Percentiles rank a stretch among this genome's conserved stretches.
These are phyloP conservation scores for Groenewaldozyma auringiensis DNA, from an alignment of 1,139 yeast genomes.

Conservation along the genomic window DNA sequence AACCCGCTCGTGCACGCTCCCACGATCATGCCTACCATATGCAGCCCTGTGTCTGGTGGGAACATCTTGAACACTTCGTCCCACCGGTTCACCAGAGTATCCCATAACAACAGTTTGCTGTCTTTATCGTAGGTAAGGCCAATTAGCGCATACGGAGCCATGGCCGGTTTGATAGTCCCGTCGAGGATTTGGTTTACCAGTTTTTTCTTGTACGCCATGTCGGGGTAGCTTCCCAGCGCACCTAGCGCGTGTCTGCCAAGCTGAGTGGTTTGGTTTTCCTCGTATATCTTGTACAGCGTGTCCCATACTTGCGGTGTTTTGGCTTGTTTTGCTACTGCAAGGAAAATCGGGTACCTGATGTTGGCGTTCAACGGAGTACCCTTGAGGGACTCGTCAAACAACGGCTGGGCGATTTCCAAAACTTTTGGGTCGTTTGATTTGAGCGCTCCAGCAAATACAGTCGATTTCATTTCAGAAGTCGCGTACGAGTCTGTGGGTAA, in stretches of 20 bases:
- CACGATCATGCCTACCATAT: conserved; percentile 59
- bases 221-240: conserved; percentile 53
- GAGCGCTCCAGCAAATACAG: conserved; percentile 48
- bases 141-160: conserved; percentile 45
- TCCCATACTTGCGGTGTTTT: conserved; percentile 57
- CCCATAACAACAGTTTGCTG: conserved; percentile 36
- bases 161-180: conserved; percentile 57
- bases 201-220: conserved; percentile 32
- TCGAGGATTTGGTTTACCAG: conserved; percentile 38
- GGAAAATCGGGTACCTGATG: conserved; percentile 62
- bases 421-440: conserved; percentile 43
- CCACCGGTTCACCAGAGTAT: conserved; percentile 76
- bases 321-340: conserved; percentile 47
- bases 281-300: conserved; percentile 38
- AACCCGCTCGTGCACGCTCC: conserved; percentile 55
- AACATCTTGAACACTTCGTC: conserved; percentile 51
- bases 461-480: conserved; percentile 44
- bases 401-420: conserved; percentile 36
- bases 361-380: conserved; percentile 66
- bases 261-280: conserved; percentile 54
- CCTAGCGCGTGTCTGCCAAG: conserved; percentile 57
- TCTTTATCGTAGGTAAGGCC: conserved; percentile 5
- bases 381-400: conserved; percentile 33
- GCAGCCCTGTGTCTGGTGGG: conserved; percentile 72
- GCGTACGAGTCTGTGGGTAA: conserved; percentile 38